Evolutionary conservation across 139 green algal species (phyloP), one percentile per base, ranked within the genome.

Genomic region (Chlamydomonas sphaeroides): DNA sequence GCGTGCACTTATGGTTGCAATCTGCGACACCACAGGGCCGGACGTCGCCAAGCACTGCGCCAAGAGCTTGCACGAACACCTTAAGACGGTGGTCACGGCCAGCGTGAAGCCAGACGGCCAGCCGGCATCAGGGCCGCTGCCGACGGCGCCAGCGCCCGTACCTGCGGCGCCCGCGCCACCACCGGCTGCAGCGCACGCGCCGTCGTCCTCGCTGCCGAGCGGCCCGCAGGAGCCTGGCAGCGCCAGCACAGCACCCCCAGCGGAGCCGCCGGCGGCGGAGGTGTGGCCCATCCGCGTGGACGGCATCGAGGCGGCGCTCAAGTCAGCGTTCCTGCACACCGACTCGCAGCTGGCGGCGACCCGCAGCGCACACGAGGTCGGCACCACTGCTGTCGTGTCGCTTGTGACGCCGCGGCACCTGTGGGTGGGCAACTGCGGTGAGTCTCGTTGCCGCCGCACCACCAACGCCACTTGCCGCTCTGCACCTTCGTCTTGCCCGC

Each of bases 321-420:
- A 78, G 32, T 21, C 39, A 0, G 79, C 79, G 35, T 85, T 85
- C 57, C 57, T 85, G 48, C 77, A 75, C 49, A 75, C 65, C 1
- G 77, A 84, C 49, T 32, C 61, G 32, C 65, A 88, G 62, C 65
- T 88, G n/a, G 62, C 45, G 20, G 41, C 59, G 28, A 76, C 38
- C n/a, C 62, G 78, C 28, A 66, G 32, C 56, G 84, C 84, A 1
- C 68, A 85, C 30, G 84, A 89, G 28, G 91, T 97, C 28, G 95
- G 95, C 35, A 96, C 91, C 11, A 98, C 95, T 0, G 95, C 95
- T 14, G 93, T 98, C 45, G 94, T 96, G 35, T 89, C 93, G 6
- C 87, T 98, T 38, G 80, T 96, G 10, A 85, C 90, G 51, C 42
- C 48, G 33, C 51, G 77, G 32, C 88, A 94, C 72, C 78, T 98